A percentile compares a stretch with the other conserved stretches of the same genome.
Conservation (phyloP, 2,329 filamentous ascomycete genomes). For the Juglanconis sp. region DNA sequence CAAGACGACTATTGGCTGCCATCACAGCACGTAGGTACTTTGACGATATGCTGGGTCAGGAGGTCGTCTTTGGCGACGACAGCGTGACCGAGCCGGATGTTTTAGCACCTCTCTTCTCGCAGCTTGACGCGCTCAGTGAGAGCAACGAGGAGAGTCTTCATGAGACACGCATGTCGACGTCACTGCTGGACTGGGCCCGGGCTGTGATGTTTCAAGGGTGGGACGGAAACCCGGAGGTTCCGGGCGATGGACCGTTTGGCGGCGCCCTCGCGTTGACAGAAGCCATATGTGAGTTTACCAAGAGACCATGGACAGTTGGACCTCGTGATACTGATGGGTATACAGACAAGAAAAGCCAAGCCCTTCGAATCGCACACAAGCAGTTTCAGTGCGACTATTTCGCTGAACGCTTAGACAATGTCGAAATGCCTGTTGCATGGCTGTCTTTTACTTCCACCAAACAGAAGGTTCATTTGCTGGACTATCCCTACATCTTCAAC, state of each 20-base stretch:
- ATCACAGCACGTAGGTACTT: conserved; percentile 52
- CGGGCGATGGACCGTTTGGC: conserved; percentile 68
- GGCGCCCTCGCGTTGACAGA: conserved; percentile 73
- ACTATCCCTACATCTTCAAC: conserved; percentile 78
- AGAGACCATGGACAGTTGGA: background rate
- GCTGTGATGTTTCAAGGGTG: conserved; percentile 75
- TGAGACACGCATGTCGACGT: conserved; percentile 53
- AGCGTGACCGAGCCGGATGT: conserved; percentile 36
- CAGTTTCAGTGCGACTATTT: conserved; percentile 76
- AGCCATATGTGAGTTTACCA: conserved; percentile 62
- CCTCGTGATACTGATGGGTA: conserved; percentile 21
- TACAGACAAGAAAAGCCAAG: conserved; percentile 58
- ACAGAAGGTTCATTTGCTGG: conserved; percentile 69
- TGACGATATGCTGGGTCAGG: conserved; percentile 39
- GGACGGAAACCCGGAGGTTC: conserved; percentile 71
- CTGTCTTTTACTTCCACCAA: conserved; percentile 57
- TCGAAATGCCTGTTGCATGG: conserved; percentile 74
- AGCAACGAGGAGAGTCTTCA: conserved; percentile 51
- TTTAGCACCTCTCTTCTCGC: conserved; percentile 46
- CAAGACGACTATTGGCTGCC: conserved; percentile 55
- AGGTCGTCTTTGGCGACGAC: conserved; percentile 32
- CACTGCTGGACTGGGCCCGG: conserved; percentile 68
- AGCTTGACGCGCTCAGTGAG: conserved; percentile 50
- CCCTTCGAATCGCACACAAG: conserved; percentile 62
- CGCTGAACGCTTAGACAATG: conserved; percentile 69